These are phyloP conservation scores for Gypsophila paniculata DNA, from an alignment of 179 eudicot genomes.

Conservation along the genomic window DNA sequence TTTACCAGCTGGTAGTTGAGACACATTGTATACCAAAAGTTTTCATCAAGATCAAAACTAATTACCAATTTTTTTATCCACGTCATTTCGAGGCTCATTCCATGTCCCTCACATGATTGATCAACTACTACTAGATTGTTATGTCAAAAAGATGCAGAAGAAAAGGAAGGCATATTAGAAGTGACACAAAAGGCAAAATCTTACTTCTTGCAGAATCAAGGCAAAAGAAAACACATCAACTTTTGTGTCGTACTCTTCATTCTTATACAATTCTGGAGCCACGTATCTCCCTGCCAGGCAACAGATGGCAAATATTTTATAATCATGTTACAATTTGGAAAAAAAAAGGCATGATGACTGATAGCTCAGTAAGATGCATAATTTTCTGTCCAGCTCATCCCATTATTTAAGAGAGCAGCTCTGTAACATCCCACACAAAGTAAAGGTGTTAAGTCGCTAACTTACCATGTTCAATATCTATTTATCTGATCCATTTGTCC, in stretches of 20 bases:
- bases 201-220: conserved; percentile 47
- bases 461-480: neutral
- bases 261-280: conserved; percentile 44
- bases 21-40: no score
- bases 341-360: no score
- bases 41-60: neutral
- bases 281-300: conserved; percentile 38
- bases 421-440: neutral
- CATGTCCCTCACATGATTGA: neutral
- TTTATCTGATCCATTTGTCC: neutral
- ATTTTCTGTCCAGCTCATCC: no score
- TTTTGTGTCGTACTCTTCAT: conserved; percentile 43
- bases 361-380: neutral
- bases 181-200: conserved; percentile 11
- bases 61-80: neutral
- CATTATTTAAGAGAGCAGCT: neutral
- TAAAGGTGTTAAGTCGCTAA: neutral
- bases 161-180: neutral
- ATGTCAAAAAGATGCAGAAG: neutral
- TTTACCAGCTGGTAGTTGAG: no score
- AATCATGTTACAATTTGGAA: neutral
- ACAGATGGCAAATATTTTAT: neutral
- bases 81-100: neutral
- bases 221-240: conserved; percentile 49
- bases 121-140: neutral